phyloP scores from a whole-genome alignment of 1,284 basidiomycete genomes.

The Apiotrichum brassicae region DNA sequence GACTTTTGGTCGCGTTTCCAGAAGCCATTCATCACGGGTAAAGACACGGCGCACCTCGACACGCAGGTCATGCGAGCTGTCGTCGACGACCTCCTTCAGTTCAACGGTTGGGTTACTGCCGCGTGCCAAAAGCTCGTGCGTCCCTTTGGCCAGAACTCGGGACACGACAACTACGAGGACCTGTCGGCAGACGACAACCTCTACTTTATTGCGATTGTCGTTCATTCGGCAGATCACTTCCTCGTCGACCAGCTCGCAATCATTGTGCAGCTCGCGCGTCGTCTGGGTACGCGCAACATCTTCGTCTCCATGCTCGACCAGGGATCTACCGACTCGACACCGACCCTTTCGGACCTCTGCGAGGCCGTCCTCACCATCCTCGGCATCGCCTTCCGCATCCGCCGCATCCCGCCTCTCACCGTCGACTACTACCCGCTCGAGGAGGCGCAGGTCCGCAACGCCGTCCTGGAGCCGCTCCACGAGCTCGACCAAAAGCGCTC shows the following conservation, averaged over 20 bases:
- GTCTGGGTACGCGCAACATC: conserved; percentile 75
- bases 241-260: conserved; percentile 92
- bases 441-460: conserved; percentile 84
- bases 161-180: conserved; percentile 78
- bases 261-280: conserved; percentile 84
- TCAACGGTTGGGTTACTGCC: conserved; percentile 99
- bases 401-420: conserved; percentile 80
- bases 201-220: conserved; percentile 88
- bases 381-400: conserved; percentile 82
- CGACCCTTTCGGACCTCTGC: conserved; percentile 82
- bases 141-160: conserved; percentile 80
- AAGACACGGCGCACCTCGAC: conserved; percentile 78
- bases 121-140: conserved; percentile 81
- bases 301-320: conserved; percentile 97
- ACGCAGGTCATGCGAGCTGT: conserved; percentile 76
- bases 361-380: conserved; percentile 86
- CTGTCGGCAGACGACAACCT: conserved; percentile 70
- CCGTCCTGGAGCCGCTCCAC: conserved; percentile 80
- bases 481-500: conserved; percentile 69
- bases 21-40: conserved; percentile 72
- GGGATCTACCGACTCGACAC: conserved; percentile 83
- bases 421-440: conserved; percentile 88
- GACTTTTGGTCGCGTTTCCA: conserved; percentile 91
- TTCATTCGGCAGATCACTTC: conserved; percentile 95
- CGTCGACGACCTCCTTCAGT: conserved; percentile 79